These are phyloP conservation scores for Plasmodium fragile DNA, from an alignment of 169 alveolate genomes.

Conservation along the genomic window DNA sequence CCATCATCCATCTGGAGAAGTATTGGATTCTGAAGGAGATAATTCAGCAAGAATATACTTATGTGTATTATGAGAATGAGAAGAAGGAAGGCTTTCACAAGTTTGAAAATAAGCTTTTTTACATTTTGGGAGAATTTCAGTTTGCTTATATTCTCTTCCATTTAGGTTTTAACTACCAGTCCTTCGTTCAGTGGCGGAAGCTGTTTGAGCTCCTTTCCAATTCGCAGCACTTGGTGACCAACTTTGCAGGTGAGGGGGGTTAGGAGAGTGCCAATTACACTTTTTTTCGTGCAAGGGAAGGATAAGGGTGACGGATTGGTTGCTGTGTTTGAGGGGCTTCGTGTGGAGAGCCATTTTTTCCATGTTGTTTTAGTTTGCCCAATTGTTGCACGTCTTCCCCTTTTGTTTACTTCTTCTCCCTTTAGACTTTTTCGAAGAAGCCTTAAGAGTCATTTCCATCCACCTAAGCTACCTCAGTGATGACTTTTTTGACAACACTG, in stretches of 20 bases:
- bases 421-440: conserved; percentile 65
- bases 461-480: conserved; percentile 64
- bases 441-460: conserved; percentile 31
- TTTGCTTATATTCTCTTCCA: conserved; percentile 72
- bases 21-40: conserved; percentile 73
- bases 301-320: not conserved
- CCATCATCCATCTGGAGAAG: conserved; percentile 52
- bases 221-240: conserved; percentile 48
- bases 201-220: conserved; percentile 59
- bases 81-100: conserved; percentile 40
- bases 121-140: conserved; percentile 75
- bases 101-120: conserved; percentile 67
- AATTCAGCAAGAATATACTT: conserved; percentile 76
- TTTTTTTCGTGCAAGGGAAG: not conserved
- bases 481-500: conserved; percentile 74
- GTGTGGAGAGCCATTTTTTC: not conserved
- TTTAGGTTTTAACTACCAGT: conserved; percentile 66
- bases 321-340: not conserved
- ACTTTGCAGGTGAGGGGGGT: conserved; percentile 29
- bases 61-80: conserved; percentile 68
- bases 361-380: not conserved
- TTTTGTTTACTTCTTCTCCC: not conserved
- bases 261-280: too few relatives aligned
- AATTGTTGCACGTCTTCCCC: not conserved
- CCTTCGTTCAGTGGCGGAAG: conserved; percentile 73